These are phyloP conservation scores for Nakazawaea holstii DNA, from an alignment of 805 yeast species.

Conservation along the genomic window DNA sequence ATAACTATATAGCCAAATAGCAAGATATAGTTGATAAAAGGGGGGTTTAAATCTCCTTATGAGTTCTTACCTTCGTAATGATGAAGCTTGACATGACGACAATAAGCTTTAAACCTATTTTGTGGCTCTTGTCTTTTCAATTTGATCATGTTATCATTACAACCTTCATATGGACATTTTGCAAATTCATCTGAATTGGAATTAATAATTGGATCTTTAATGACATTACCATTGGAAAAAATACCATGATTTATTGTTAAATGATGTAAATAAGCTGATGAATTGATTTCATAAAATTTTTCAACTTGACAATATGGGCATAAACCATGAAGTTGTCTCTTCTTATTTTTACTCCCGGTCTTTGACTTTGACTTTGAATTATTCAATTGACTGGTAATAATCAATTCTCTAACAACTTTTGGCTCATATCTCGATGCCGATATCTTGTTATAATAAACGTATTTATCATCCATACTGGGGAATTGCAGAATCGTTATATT, in stretches of 20 bases:
- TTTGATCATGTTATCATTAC: background rate
- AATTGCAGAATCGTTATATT: too few species aligned
- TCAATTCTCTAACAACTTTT: background rate
- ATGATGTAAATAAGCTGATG: slow-evolving; percentile 4
- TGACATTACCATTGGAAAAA: background rate
- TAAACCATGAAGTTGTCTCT: background rate
- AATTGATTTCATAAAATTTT: background rate
- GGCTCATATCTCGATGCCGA: background rate
- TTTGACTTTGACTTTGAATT: background rate
- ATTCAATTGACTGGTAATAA: background rate
- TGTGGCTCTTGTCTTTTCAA: background rate
- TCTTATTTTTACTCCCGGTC: background rate
- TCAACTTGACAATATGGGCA: slow-evolving; percentile 2
- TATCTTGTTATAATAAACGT: background rate
- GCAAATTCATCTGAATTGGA: too few species aligned
- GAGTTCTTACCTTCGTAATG: slow-evolving; percentile 2
- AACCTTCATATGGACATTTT: background rate
- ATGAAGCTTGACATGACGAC: background rate
- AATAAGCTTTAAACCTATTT: background rate
- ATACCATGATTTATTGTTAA: background rate
- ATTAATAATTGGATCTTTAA: background rate
- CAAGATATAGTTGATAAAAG: background rate
- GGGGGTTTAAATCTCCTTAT: background rate
- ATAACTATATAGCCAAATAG: too few species aligned
- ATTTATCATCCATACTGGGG: background rate